Base-by-base conservation (phyloP, 108 stramenopile genomes). In the Fragilariopsis cylindrus region DNA sequence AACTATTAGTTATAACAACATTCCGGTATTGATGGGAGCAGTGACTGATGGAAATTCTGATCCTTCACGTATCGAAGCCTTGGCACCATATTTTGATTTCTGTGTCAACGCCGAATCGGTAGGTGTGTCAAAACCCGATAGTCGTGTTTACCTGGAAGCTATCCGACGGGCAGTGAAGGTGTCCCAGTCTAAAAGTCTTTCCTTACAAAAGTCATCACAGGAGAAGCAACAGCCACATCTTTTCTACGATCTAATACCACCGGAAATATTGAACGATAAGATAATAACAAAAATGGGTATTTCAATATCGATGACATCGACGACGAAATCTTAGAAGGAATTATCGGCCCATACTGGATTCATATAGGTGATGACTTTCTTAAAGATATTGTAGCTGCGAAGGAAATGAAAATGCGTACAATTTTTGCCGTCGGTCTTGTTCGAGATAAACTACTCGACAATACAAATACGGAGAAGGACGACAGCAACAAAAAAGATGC, bases 21-120 rank as follows among this genome's bases (percentile, higher is more conserved):
- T 4, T 4, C 79, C 70, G 21, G 71, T 94, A 2, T 76, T 90
- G 52, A 81, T 95, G 74, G 91, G 93, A 19, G 93, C 93, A 48
- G 86, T 95, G 44, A 95, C 93, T 4, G 93, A 95, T 77, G 93
- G 93, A 21, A 95, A 95, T 74, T 95, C 93, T 8, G 83, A 95
- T 80, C 93, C 93, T 1, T 58, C 60, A 13, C 39, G 55, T 18
- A 75, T 95, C 1, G 76, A 80, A 0, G 57, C 57, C 9, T 53
- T 95, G 5, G 60, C 62, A 53, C 54, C 65, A 0, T 74, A 84
- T 13, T 95, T 92, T 72, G 88, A 90, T 77, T 95, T 95, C 70
- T 82, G 84, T 19, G 82, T 95, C 57, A 87, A 88, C 60, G 89
- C 93, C 48, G 93, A 95, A 72, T 64, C 74, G 46, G 91, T 95